A percentile compares a stretch with the other conserved stretches of the same genome.
phyloP scores from a whole-genome alignment of 306 rosid species.

The Abrus precatorius region DNA sequence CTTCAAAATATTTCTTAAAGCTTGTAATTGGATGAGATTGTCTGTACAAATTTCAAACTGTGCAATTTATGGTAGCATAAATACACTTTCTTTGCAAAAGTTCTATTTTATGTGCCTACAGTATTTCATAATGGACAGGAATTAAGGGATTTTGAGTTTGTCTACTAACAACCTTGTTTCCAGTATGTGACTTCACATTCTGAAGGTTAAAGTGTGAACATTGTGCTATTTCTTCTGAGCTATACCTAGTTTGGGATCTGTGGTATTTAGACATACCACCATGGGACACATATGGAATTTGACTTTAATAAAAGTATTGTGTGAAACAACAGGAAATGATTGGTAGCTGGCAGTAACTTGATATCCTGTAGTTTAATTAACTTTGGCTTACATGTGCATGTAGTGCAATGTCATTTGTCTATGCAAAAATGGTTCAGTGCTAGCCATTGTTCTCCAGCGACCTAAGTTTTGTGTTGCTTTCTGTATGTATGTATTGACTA shows the following conservation, averaged over 20 bases:
- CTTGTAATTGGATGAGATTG: not conserved
- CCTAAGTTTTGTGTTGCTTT: conserved; percentile 13
- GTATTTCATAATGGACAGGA: conserved; percentile 20
- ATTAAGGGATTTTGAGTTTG: not conserved
- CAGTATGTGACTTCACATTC: not conserved
- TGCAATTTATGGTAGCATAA: conserved; percentile 15
- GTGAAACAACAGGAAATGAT: conserved; percentile 29
- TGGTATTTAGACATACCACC: not conserved
- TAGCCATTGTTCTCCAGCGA: not conserved
- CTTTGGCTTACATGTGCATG: conserved; percentile 31
- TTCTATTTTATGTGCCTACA: not conserved
- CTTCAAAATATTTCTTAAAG: not conserved
- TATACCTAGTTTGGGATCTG: conserved; percentile 19
- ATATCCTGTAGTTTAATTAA: conserved; percentile 18
- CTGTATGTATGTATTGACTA: conserved; percentile 27
- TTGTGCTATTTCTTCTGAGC: conserved; percentile 4
- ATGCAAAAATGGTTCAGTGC: not conserved
- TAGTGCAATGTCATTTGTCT: conserved; percentile 30
- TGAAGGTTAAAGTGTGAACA: not conserved
- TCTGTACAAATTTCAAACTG: conserved; percentile 21
- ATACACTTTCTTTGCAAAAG: not conserved
- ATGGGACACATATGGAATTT: conserved; percentile 1
- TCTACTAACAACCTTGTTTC: conserved; percentile 19
- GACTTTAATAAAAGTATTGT: not conserved
- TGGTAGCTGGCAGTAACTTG: conserved; percentile 24